Evolutionary conservation across 2,329 filamentous ascomycete species (phyloP).

Genomic region (Phialemoniopsis sp.): DNA sequence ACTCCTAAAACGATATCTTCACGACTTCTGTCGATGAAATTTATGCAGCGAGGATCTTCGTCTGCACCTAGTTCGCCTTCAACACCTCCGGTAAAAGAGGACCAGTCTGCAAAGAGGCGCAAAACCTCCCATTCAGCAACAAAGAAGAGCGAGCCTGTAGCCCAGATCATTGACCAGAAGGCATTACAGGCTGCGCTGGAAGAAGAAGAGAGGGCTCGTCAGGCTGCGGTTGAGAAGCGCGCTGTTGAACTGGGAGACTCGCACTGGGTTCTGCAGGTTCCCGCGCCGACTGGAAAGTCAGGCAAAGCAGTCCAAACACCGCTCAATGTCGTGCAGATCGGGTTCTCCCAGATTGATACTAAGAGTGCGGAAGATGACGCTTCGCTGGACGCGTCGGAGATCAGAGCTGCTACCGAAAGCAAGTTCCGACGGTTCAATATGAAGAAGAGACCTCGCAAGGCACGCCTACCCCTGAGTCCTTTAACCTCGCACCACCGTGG

Average conservation of each 20-base stretch:
- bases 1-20: slow-evolving; percentile 60
- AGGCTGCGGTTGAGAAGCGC: slow-evolving; percentile 56
- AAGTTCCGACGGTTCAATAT: slow-evolving; percentile 23
- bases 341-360: slow-evolving; percentile 46
- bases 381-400: slow-evolving; percentile 5
- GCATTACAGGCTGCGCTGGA: slow-evolving; percentile 61
- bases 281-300: slow-evolving; percentile 23
- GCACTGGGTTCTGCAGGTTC: slow-evolving; percentile 68
- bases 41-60: slow-evolving; percentile 81
- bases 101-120: slow-evolving; percentile 58
- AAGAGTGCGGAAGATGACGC: slow-evolving; percentile 14
- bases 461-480: slow-evolving; percentile 6
- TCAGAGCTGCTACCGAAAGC: slow-evolving; percentile 7
- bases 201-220: slow-evolving; percentile 62
- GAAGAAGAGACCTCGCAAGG: slow-evolving; percentile 18
- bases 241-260: slow-evolving; percentile 63
- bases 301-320: slow-evolving; percentile 27
- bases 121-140: slow-evolving; percentile 41
- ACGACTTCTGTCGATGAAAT: slow-evolving; percentile 90
- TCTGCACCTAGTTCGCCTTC: slow-evolving; percentile 36
- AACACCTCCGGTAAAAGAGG: slow-evolving; percentile 39
- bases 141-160: slow-evolving; percentile 24
- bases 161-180: slow-evolving; percentile 49
- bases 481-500: neutral
- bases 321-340: slow-evolving; percentile 56